Percentiles rank a stretch among this genome's conserved stretches.
These are phyloP conservation scores for Penicillium nordicum DNA, from an alignment of 2,329 filamentous ascomycete genomes.

Conservation along the genomic window DNA sequence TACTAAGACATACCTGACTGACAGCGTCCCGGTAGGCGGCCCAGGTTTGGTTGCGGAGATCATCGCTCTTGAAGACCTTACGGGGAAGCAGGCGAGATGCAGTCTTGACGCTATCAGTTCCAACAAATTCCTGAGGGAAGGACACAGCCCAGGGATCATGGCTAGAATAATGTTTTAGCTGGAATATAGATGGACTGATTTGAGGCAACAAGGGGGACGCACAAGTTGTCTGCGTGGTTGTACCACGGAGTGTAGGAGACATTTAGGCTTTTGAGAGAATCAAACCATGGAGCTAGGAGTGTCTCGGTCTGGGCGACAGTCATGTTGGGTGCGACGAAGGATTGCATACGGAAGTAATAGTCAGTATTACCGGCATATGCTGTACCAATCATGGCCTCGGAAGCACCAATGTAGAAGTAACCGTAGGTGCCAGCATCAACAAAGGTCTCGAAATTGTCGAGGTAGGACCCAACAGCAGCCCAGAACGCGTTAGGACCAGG, in stretches of 20 bases:
- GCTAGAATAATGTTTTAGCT: constrained; percentile 1
- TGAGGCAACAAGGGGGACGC: neutral
- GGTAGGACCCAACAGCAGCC: constrained; percentile 15
- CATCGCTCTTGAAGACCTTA: constrained; percentile 15
- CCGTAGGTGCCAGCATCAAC: constrained; percentile 24
- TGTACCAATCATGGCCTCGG: constrained; percentile 10
- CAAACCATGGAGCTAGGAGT: constrained; percentile 21
- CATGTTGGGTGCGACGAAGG: constrained; percentile 24
- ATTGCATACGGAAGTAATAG: constrained; percentile 27
- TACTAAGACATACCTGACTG: constrained; percentile 7
- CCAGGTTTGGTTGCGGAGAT: constrained; percentile 13
- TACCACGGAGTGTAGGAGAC: constrained; percentile 21
- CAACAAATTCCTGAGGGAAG: constrained; percentile 21
- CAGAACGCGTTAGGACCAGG: constrained; percentile 19
- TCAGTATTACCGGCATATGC: constrained; percentile 17
- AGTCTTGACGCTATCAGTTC: constrained; percentile 18
- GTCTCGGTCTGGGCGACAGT: constrained; percentile 17
- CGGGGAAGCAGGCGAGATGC: constrained; percentile 24
- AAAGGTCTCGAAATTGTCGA: constrained; percentile 20
- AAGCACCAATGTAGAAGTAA: constrained; percentile 23
- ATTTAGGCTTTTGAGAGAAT: constrained; percentile 16
- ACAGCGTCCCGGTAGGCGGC: constrained; percentile 19
- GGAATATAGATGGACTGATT: neutral
- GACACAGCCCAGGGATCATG: constrained; percentile 19
- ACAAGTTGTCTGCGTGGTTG: constrained; percentile 24